Conservation (phyloP, 1,284 basidiomycete genomes). For the Rhodofomes roseus region DNA sequence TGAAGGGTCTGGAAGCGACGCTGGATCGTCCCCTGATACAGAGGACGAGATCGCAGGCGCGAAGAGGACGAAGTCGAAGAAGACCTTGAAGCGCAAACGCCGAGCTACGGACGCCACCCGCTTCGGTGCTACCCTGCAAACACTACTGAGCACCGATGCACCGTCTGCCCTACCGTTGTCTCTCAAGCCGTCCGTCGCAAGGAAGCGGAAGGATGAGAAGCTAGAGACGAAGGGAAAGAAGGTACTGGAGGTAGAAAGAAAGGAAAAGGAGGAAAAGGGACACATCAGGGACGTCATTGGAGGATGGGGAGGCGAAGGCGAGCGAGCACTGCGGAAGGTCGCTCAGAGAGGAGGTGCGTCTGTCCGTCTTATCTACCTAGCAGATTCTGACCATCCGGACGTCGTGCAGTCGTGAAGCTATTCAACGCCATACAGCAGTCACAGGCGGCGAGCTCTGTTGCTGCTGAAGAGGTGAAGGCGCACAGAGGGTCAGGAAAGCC, state of each 20-base stretch:
- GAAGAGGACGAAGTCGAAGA: constrained; percentile 61
- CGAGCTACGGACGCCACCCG: constrained; percentile 70
- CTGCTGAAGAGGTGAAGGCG: constrained; percentile 54
- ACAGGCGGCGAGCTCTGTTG: constrained; percentile 49
- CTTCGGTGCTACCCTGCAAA: constrained; percentile 70
- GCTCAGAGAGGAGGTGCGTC: constrained; percentile 76
- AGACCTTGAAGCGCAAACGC: constrained; percentile 77
- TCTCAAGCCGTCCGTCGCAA: constrained; percentile 67
- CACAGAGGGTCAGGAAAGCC: constrained; percentile 70
- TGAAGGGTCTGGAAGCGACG: constrained; percentile 23
- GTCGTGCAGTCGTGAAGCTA: constrained; percentile 63
- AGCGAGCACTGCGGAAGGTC: constrained; percentile 72
- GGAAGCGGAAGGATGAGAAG: constrained; percentile 69
- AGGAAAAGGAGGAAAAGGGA: constrained; percentile 72
- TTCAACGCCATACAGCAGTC: constrained; percentile 83
- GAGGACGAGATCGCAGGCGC: constrained; percentile 59
- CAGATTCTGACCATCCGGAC: neutral
- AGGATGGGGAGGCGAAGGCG: constrained; percentile 79
- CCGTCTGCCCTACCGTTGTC: constrained; percentile 68
- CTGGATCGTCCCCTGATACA: constrained; percentile 41
- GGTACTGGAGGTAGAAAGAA: constrained; percentile 64
- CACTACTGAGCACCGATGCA: constrained; percentile 61
- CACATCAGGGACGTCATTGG: constrained; percentile 74
- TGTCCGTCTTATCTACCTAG: neutral
- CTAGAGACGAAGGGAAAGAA: constrained; percentile 68